phyloP scores from a whole-genome alignment of 2,329 filamentous ascomycete species.

The Fusarium sp. region DNA sequence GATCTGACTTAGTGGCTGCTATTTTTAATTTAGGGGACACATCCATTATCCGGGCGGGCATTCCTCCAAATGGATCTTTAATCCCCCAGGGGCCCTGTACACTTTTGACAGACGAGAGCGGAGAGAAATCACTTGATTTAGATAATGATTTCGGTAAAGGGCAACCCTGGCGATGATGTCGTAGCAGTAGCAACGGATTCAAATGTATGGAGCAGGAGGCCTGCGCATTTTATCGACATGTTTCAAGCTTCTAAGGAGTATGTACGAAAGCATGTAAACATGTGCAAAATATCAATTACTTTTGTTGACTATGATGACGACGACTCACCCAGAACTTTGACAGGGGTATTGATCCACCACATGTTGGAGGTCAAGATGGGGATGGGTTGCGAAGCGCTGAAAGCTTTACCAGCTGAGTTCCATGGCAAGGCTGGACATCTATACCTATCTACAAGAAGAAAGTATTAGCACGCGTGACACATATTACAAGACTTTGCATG shows the following conservation, averaged over 20 bases:
- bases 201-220: background rate
- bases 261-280: background rate
- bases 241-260: background rate
- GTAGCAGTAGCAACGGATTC: constrained; percentile 11
- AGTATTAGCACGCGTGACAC: background rate
- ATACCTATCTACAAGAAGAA: background rate
- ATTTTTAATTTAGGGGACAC: constrained; percentile 32
- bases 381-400: background rate
- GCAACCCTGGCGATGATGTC: constrained; percentile 16
- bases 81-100: constrained; percentile 5
- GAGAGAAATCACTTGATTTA: constrained; percentile 3
- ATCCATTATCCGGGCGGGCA: background rate
- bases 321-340: constrained; percentile 28
- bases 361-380: background rate
- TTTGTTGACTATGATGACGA: constrained; percentile 35
- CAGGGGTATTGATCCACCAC: constrained; percentile 24
- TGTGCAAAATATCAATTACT: constrained; percentile 1
- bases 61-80: constrained; percentile 1
- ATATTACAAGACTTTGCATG: background rate
- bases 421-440: too few species aligned
- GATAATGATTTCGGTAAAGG: constrained; percentile 13
- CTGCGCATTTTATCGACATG: background rate
- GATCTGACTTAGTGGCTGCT: constrained; percentile 19
- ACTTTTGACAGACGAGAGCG: background rate
- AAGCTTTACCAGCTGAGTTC: background rate